Evolutionary conservation across 140 eudicot species (phyloP), one percentile per base, ranked within the genome.

Genomic region (Cichorium intybus): DNA sequence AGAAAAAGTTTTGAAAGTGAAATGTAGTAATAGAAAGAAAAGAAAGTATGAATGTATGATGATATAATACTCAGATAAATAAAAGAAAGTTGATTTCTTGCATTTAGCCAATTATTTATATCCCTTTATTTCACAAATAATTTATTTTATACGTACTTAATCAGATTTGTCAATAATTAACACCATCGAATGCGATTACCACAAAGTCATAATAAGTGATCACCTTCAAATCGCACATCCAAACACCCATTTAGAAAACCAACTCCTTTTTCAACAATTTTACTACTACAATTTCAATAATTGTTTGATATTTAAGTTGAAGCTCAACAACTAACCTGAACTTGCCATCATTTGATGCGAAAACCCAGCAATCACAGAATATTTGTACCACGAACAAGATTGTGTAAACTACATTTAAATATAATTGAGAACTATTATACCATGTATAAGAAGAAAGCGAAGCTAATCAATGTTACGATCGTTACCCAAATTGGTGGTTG

Each of bases 261-360:
- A 51, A 35, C 23, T 31, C 35, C 3, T 5, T 16, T 39, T 14
- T 52, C 63, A 24, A 24, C 21, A 35, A 39, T 16, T 55, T 55
- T 26, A 58, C 59, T 12, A 28, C 12, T 56, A 28, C 14, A 69
- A 58, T 51, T 51, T 7, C 33, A 24, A 37, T 26, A 61, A 50
- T 16, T 35, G 39, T 31, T 28, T 18, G 10, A 64, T 43, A 46
- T 21, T 43, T 7, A 14, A 15, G 53, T 4, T n/a, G 49, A 35
- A 64, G 15, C 22, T 43, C 27, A 58, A 48, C 0, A 73, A 78
- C 83, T 58, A 77, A 87, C 97, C 97, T 81, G 90, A 79, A 78
- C 86, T 87, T 58, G 97, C 95, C 60, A 73, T 59, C 54, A 90
- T 68, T 68, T 63, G 76, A 64, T 60, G 55, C 0, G 95, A 76